Evolutionary conservation across 208 protist species (phyloP), one percentile per base, ranked within the genome.

Genomic region (Angomonas desouzai): DNA sequence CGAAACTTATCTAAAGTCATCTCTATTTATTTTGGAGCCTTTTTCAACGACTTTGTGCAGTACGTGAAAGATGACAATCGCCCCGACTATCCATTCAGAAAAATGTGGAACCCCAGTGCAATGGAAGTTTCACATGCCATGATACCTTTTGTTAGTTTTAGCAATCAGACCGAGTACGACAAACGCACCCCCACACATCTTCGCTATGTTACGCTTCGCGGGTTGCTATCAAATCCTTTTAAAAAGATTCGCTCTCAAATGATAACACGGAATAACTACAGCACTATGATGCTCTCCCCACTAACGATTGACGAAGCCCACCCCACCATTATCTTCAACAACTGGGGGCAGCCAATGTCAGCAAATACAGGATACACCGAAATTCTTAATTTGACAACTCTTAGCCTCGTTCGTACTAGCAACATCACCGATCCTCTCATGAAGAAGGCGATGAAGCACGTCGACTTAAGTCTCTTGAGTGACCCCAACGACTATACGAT

Each of bases 371-470:
- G n/a, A 7, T 32, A 33, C 20, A 49, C 65, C 27, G 64, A 48
- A 32, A 23, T 57, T 23, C 9, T 28, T 9, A 22, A 36, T 1
- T 33, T 68, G 3, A 1, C 34, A 23, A 18, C 6, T 32, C 22
- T 62, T 0, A 40, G 25, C 22, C 77, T 68, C 45, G 47, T 75
- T 25, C 18, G 28, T 10, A 36, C 55, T 1, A 74, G 68, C 33
- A 40, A 77, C n/a, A 45, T 78, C 13, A 28, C 22, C 36, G 58
- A 78, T 63, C 72, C 76, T 0, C 57, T 82, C 36, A 76, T 82
- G 76, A 55, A 64, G 2, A 51, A 55, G 18, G 76, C 72, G 33
- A 40, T 82, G 20, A 33, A 56, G 60, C 65, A 75, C 43, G 38
- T 82, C 9, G 20, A 75, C 48, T 25, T 77, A 1, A 40, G 32